Percentiles rank a stretch among this genome's conserved stretches.
Evolutionary conservation across 306 rosid genomes (phyloP).

Genomic region (Ochetophila trinervis): DNA sequence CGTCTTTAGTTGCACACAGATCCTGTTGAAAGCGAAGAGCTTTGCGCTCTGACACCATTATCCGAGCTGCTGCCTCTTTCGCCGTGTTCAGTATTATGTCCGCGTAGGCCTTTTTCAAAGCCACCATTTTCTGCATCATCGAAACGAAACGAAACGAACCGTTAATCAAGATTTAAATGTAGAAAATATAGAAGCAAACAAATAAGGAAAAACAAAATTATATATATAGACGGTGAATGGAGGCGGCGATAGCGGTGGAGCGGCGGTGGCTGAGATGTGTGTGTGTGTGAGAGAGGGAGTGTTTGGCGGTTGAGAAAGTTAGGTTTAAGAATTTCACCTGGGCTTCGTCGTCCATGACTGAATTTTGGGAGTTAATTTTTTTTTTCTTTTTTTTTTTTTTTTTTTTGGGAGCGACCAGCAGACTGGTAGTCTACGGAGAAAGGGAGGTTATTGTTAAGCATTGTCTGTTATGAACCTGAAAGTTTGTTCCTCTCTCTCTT

Average conservation of each 20-base stretch:
- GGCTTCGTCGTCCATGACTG: constrained; percentile 40
- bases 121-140: constrained; percentile 55
- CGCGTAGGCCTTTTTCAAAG: constrained; percentile 74
- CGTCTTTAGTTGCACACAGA: constrained; percentile 45
- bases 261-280: not conserved
- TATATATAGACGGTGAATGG: not conserved
- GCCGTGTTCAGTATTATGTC: constrained; percentile 70
- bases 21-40: constrained; percentile 45
- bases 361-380: not conserved
- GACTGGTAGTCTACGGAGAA: not conserved
- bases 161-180: constrained; percentile 3
- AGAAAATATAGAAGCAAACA: not conserved
- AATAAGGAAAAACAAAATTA: not conserved
- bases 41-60: constrained; percentile 60
- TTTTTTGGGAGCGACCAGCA: not conserved
- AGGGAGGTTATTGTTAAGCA: constrained; percentile 9
- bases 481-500: not conserved
- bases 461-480: constrained; percentile 26
- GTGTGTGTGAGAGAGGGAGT: not conserved
- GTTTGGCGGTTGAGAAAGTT: constrained; percentile 16
- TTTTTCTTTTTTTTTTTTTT: too few relatives aligned
- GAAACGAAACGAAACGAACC: not conserved
- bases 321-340: constrained; percentile 34
- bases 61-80: constrained; percentile 71
- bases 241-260: not conserved